Percentiles rank a stretch among this genome's conserved stretches.
Evolutionary conservation across 352 stramenopile genomes (phyloP).

Genomic region (Phytophthora brassicae): DNA sequence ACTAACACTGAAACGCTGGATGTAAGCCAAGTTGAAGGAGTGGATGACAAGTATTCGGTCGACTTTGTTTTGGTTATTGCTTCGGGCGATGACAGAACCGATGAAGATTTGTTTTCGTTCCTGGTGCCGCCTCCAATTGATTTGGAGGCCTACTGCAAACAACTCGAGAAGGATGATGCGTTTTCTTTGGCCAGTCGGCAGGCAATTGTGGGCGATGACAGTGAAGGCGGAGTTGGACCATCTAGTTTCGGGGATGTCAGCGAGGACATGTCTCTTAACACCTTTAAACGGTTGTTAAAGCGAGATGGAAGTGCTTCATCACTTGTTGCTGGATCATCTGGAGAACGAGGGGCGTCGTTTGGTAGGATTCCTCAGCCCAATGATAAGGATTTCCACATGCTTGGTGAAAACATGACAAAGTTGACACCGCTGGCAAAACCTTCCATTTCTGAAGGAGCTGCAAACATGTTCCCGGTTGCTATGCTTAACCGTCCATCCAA

Average conservation of each 20-base stretch:
- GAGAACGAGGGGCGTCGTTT: constrained; percentile 13
- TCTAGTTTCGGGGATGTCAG: constrained; percentile 29
- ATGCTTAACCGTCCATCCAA: constrained; percentile 59
- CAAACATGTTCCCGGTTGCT: constrained; percentile 73
- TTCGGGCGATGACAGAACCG: constrained; percentile 77
- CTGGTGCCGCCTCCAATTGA: constrained; percentile 81
- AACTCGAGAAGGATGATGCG: constrained; percentile 67
- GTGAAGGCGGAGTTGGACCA: constrained; percentile 23
- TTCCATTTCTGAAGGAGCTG: constrained; percentile 62
- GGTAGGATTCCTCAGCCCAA: constrained; percentile 35
- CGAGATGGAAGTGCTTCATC: constrained; percentile 34
- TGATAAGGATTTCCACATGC: constrained; percentile 51
- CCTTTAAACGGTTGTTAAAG: constrained; percentile 46
- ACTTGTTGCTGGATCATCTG: constrained; percentile 8
- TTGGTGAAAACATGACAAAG: constrained; percentile 73
- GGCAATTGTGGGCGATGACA: constrained; percentile 17
- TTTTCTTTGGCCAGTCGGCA: constrained; percentile 14
- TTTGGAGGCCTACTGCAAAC: constrained; percentile 73
- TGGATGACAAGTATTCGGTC: constrained; percentile 42
- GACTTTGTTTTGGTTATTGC: constrained; percentile 87
- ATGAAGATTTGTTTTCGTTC: constrained; percentile 83
- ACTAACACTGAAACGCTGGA: constrained; percentile 8
- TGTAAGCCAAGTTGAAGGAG: constrained; percentile 21
- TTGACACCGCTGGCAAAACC: constrained; percentile 50
- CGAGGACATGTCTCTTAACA: constrained; percentile 44